Base-by-base conservation (phyloP, 1,284 basidiomycete genomes). In the Fomes fomentarius region DNA sequence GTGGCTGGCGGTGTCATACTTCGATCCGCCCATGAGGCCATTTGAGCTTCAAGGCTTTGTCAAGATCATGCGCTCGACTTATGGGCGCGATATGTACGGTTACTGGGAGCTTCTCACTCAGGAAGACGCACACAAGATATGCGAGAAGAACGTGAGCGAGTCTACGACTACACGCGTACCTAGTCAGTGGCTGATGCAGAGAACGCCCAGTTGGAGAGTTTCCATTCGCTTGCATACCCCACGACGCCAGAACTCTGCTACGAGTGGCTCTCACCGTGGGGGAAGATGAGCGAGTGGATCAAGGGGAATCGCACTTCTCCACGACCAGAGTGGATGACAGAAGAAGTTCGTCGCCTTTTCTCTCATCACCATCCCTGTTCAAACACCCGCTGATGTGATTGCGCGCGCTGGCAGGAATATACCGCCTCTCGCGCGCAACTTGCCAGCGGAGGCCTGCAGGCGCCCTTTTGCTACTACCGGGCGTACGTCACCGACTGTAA, bases 1-100 rank as follows among this genome's bases (percentile, higher is more conserved):
- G 1, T 80, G 78, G 65, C 54, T 81, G 15, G 66, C 73, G 19
- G 64, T 77, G 12, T 65, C 70, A 6, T 81, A 77, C 58, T 24
- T 63, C 0, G 59, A 70, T 5, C 77, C 76, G 3, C 54, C 46
- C 25, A 56, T 65, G 2, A 44, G 58, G 28, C 31, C 42, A 11
- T 42, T 68, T 8, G 67, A 73, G 14, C 55, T 71, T 57, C 76
- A 72, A 74, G 54, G 56, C 10, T 77, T 75, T 62, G n/a, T n/a
- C n/a, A n/a, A n/a, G n/a, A n/a, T n/a, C n/a, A n/a, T n/a, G n/a
- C n/a, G n/a, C n/a, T n/a, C n/a, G n/a, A n/a, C n/a, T n/a, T n/a
- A n/a, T n/a, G n/a, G n/a, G n/a, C n/a, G n/a, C n/a, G n/a, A n/a
- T n/a, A n/a, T n/a, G n/a, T n/a, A n/a, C n/a, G n/a, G n/a, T n/a